Conservation (phyloP, 257 asterid genomes). For the Avicennia marina region DNA sequence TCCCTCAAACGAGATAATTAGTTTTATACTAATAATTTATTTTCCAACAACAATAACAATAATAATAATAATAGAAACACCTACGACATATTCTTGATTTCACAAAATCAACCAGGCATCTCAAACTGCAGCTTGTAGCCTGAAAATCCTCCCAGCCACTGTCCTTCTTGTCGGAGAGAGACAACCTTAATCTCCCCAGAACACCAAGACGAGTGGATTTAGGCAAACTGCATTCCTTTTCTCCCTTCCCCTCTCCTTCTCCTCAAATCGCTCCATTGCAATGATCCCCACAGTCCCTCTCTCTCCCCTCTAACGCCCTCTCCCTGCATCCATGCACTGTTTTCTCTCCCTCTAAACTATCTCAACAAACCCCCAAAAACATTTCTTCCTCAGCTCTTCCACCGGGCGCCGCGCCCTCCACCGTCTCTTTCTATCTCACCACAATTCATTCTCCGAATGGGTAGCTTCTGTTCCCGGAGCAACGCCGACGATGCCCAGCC, state of each 20-base stretch:
- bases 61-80: too few species aligned
- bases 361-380: slow-evolving; percentile 14
- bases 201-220: not conserved
- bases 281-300: slow-evolving; percentile 18
- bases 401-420: slow-evolving; percentile 14
- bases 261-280: slow-evolving; percentile 49
- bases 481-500: slow-evolving; percentile 24
- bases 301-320: slow-evolving; percentile 20
- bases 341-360: slow-evolving; percentile 21
- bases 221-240: not conserved
- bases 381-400: slow-evolving; percentile 14
- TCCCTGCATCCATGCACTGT: slow-evolving; percentile 18
- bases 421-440: slow-evolving; percentile 1
- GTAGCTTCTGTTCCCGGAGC: slow-evolving; percentile 61
- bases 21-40: too few species aligned
- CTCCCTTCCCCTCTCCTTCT: not conserved
- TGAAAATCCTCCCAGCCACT: slow-evolving; percentile 18
- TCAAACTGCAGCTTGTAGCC: not conserved
- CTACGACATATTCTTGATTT: not conserved
- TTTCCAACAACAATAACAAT: too few species aligned
- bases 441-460: slow-evolving; percentile 32
- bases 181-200: not conserved
- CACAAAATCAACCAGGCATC: not conserved
- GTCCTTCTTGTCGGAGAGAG: not conserved
- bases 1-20: not conserved